These are phyloP conservation scores for Mycoemilia scoparia DNA, from an alignment of 192 early-diverging fungal species.

Conservation along the genomic window DNA sequence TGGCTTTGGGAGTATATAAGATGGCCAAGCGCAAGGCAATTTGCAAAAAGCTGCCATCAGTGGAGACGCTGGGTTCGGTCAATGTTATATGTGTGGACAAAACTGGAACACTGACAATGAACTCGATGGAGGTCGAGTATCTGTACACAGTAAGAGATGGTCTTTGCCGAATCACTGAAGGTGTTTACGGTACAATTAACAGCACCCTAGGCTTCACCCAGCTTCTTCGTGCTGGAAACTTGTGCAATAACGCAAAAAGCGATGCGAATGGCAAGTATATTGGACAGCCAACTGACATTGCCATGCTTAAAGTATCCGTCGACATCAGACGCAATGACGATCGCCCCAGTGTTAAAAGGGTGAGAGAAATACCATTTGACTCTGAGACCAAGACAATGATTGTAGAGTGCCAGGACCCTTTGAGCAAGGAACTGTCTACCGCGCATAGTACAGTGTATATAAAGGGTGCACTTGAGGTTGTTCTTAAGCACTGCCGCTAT, in stretches of 20 bases:
- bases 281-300: constrained; percentile 90
- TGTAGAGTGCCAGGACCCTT: constrained; percentile 26
- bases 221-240: constrained; percentile 41
- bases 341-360: constrained; percentile 36
- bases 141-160: constrained; percentile 44
- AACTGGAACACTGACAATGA: constrained; percentile 87
- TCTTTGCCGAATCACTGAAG: constrained; percentile 16
- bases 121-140: constrained; percentile 84
- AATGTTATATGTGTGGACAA: constrained; percentile 95
- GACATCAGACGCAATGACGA: constrained; percentile 50
- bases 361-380: constrained; percentile 76
- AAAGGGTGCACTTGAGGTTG: constrained; percentile 75
- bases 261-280: constrained; percentile 56
- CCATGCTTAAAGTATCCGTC: constrained; percentile 53
- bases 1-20: constrained; percentile 74
- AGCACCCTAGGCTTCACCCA: constrained; percentile 19
- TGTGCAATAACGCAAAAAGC: constrained; percentile 78
- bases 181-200: constrained; percentile 3
- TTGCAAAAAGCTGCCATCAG: constrained; percentile 84
- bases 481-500: constrained; percentile 52
- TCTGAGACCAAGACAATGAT: constrained; percentile 90
- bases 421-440: too few relatives aligned
- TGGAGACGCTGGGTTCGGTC: constrained; percentile 86
- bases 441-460: constrained; percentile 30
- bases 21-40: constrained; percentile 88